These are phyloP conservation scores for Diplocarpon rosae DNA, from an alignment of 2,329 filamentous ascomycete species.

Conservation along the genomic window DNA sequence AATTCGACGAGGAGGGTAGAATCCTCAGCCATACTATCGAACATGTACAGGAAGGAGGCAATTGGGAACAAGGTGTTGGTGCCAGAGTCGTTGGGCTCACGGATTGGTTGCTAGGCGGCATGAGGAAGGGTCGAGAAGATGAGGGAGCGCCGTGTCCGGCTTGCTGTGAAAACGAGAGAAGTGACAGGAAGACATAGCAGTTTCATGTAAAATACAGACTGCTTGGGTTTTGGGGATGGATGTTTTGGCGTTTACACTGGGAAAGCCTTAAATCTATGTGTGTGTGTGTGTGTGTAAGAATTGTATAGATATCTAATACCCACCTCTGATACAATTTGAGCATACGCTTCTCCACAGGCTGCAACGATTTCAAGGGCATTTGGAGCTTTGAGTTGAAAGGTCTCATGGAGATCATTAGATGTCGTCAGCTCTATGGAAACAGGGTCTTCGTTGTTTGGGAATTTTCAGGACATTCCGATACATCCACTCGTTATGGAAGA, in stretches of 20 bases:
- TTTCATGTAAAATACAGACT: not conserved
- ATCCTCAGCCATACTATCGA: slow-evolving; percentile 88
- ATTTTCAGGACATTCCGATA: too few relatives aligned
- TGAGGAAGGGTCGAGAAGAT: slow-evolving; percentile 36
- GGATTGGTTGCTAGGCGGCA: slow-evolving; percentile 84
- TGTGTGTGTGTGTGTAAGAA: not conserved
- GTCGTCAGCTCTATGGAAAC: too few relatives aligned
- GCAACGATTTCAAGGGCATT: not conserved
- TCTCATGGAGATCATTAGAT: too few relatives aligned
- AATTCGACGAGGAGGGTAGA: slow-evolving; percentile 80
- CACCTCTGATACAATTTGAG: not conserved
- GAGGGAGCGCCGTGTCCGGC: slow-evolving; percentile 25
- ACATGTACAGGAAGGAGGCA: slow-evolving; percentile 71
- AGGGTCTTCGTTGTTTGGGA: too few relatives aligned
- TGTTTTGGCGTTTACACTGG: not conserved
- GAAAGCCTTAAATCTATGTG: not conserved
- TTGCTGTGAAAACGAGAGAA: slow-evolving; percentile 12
- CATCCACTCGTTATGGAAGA: too few relatives aligned
- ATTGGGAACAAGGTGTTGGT: slow-evolving; percentile 71
- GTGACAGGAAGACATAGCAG: not conserved
- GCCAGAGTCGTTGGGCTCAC: slow-evolving; percentile 83
- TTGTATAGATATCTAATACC: not conserved
- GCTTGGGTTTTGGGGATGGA: not conserved
- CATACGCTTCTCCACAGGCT: not conserved
- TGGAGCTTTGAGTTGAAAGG: too few relatives aligned